Evolutionary conservation across 177 flowering plant species (phyloP), one percentile per base, ranked within the genome.

Genomic region (Telopea speciosissima): DNA sequence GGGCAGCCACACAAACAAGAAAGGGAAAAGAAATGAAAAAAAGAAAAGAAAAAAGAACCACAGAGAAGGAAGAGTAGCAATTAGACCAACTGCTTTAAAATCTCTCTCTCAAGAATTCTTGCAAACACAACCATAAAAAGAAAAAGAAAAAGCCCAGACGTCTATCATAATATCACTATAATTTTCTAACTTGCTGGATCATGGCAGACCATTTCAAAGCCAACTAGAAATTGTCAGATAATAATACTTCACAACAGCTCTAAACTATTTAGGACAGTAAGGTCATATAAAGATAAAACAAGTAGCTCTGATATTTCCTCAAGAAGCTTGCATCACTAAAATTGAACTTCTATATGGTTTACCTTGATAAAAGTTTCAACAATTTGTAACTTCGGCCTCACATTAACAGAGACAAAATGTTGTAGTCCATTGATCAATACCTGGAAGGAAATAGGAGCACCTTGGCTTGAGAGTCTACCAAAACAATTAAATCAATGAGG

Each of bases 351-450:
- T 42, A 19, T 31, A 67, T 36, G 14, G 65, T 65, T 8, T 77
- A 90, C 99, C 98, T 93, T 93, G 77, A 91, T 90, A 78, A 91
- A 95, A 56, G 90, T 80, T 68, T 93, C 99, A 56, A 93, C 98
- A 19, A 79, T 78, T 69, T 88, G 99, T 67, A 95, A 72, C 84
- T 91, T 91, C 21, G 93, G 94, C 81, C 73, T 88, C 73, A 89
- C 92, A 78, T 90, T 84, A 14, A 73, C 63, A 5, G 96, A 70
- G 63, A 83, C 88, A 76, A 95, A 89, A 80, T 91, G 97, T 69
- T 88, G 89, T 21, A 93, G 84, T 49, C 99, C 98, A 71, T 93
- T 93, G 76, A 95, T 95, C 66, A 93, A 81, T 68, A 91, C 99
- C 99, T 95, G 87, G 75, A 79, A 66, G 45, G 74, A n/a, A 52